Evolutionary conservation across 1,284 basidiomycete genomes (phyloP).

Genomic region (Cutaneotrichosporon daszewskae): DNA sequence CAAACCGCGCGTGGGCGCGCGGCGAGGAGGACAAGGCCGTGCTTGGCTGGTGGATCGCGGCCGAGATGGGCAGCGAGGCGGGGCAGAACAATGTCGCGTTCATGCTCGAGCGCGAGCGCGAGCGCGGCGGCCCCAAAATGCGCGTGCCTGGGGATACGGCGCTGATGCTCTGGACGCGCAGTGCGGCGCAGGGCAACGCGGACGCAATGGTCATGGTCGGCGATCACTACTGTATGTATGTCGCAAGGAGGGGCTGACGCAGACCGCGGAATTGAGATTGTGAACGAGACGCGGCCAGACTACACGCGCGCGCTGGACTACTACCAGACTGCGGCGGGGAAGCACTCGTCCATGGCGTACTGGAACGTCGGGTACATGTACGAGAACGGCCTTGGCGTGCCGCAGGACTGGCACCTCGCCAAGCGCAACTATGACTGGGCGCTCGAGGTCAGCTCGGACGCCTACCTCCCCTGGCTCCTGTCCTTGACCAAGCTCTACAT

Average conservation of each 20-base stretch:
- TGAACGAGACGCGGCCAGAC: constrained; percentile 35
- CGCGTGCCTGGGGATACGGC: constrained; percentile 52
- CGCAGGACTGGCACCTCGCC: constrained; percentile 90
- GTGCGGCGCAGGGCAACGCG: constrained; percentile 86
- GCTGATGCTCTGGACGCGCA: constrained; percentile 87
- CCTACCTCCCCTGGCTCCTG: constrained; percentile 77
- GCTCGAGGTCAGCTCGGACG: constrained; percentile 67
- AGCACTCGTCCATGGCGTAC: constrained; percentile 85
- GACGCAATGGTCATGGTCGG: constrained; percentile 95
- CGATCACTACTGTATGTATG: constrained; percentile 74
- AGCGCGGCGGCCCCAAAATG: not conserved
- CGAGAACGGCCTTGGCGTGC: constrained; percentile 88
- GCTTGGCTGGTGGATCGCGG: constrained; percentile 90
- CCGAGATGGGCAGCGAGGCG: constrained; percentile 84
- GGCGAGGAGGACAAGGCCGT: constrained; percentile 58
- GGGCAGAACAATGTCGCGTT: constrained; percentile 96
- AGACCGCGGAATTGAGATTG: constrained; percentile 5
- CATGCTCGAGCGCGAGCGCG: constrained; percentile 66
- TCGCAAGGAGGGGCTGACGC: not conserved
- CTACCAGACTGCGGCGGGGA: constrained; percentile 86
- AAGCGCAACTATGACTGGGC: constrained; percentile 94
- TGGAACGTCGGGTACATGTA: constrained; percentile 99
- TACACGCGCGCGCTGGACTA: constrained; percentile 85
- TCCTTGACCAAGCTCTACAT: constrained; percentile 77
- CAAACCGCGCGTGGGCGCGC: constrained; percentile 70